phyloP scores from a whole-genome alignment of 306 rosid genomes.

The Glycine soja region DNA sequence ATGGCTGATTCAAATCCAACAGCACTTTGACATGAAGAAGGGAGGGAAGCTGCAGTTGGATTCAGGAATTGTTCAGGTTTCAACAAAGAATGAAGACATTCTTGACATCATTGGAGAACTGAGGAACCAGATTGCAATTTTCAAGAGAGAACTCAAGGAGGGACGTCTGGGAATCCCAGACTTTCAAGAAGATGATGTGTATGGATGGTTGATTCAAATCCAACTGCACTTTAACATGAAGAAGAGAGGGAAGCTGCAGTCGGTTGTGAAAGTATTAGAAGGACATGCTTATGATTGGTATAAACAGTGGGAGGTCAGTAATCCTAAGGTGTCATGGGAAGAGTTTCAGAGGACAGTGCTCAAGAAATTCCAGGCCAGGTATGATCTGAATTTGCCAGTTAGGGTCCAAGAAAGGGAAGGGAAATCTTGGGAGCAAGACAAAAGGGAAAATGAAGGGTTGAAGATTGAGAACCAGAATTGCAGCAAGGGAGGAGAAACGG shows the following conservation, averaged over 20 bases:
- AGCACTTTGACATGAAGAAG: not conserved
- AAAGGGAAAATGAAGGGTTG: not conserved
- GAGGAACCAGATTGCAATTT: not conserved
- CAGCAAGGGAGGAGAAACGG: not conserved
- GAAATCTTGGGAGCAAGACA: not conserved
- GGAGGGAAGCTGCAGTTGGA: not conserved
- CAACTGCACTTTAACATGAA: not conserved
- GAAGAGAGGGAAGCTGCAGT: not conserved
- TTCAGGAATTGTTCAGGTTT: not conserved
- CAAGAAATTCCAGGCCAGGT: not conserved
- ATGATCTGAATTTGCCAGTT: not conserved
- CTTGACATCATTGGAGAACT: not conserved
- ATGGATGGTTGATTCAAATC: not conserved
- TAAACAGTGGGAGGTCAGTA: not conserved
- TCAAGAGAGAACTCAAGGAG: not conserved
- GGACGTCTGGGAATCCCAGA: not conserved
- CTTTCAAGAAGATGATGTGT: not conserved
- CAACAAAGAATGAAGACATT: not conserved
- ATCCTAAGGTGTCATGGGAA: not conserved
- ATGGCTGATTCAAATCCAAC: slow-evolving; percentile 1
- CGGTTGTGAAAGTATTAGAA: not conserved
- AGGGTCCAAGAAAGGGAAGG: not conserved
- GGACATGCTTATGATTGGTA: slow-evolving; percentile 3
- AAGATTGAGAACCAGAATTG: not conserved
- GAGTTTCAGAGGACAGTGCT: not conserved